These are phyloP conservation scores for Malbranchea zuffiana DNA, from an alignment of 2,329 filamentous ascomycete species.

Conservation along the genomic window DNA sequence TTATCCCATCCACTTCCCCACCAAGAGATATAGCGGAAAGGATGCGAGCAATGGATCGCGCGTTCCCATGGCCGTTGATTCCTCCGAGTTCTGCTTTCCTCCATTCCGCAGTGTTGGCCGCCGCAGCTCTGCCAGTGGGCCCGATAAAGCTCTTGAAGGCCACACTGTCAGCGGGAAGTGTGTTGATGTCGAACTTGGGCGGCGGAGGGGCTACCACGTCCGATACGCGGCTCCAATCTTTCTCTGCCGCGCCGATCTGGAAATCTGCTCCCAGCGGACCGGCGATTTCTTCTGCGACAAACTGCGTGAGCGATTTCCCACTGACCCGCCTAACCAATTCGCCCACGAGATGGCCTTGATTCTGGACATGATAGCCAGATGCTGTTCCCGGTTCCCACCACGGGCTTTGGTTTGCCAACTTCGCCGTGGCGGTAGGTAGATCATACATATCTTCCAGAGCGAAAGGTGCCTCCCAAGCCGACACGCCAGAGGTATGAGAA, in stretches of 20 bases:
- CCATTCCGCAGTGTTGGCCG: slow-evolving; percentile 25
- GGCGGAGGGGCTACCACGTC: slow-evolving; percentile 23
- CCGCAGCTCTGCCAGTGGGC: slow-evolving; percentile 18
- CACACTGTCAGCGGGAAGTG: slow-evolving; percentile 17
- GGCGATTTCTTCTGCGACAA: slow-evolving; percentile 36
- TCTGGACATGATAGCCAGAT: slow-evolving; percentile 35
- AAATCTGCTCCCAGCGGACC: slow-evolving; percentile 38
- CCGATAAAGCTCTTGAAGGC: too few relatives aligned
- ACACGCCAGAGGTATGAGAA: slow-evolving; percentile 30
- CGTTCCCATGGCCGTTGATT: slow-evolving; percentile 39
- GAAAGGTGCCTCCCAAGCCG: slow-evolving; percentile 27
- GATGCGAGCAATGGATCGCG: slow-evolving; percentile 34
- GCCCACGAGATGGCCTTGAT: slow-evolving; percentile 34
- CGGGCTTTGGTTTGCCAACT: slow-evolving; percentile 33
- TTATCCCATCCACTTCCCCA: slow-evolving; percentile 25
- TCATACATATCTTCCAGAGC: slow-evolving; percentile 28
- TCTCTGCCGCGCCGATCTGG: slow-evolving; percentile 34
- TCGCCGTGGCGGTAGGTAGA: slow-evolving; percentile 19
- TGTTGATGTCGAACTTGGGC: slow-evolving; percentile 15
- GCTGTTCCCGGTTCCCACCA: slow-evolving; percentile 38
- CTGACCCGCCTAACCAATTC: slow-evolving; percentile 35
- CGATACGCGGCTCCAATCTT: slow-evolving; percentile 34
- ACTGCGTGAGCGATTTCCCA: slow-evolving; percentile 35
- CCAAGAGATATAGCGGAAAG: slow-evolving; percentile 30
- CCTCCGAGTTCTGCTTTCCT: slow-evolving; percentile 34